Evolutionary conservation across 495 filamentous ascomycete genomes (phyloP).

Genomic region (Neurospora sublineolata): DNA sequence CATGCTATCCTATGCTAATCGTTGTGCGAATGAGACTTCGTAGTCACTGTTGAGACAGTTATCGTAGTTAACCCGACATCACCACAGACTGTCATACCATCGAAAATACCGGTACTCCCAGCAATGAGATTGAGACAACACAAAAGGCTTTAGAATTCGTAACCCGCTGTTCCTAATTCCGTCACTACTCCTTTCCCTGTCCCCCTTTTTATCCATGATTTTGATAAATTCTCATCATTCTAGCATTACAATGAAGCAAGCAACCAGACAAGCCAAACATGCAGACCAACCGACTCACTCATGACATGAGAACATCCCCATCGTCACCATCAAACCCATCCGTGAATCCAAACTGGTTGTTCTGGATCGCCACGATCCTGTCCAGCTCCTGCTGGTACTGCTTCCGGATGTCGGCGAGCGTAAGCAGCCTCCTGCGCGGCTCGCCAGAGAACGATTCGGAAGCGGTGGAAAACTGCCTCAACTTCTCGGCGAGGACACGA

Average conservation of each 20-base stretch:
- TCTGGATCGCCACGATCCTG: constrained; percentile 50
- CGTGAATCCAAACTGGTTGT: constrained; percentile 44
- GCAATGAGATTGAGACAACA: background rate
- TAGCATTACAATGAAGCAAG: background rate
- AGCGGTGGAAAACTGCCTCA: background rate
- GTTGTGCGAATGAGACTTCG: background rate
- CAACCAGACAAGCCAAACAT: background rate
- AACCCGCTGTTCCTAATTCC: background rate
- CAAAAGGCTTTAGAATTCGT: background rate
- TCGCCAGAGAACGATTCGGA: background rate
- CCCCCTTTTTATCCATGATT: background rate
- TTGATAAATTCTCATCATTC: background rate
- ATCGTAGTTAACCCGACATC: too few relatives aligned
- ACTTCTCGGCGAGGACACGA: background rate
- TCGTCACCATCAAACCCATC: background rate
- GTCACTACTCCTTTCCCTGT: background rate
- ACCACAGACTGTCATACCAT: background rate
- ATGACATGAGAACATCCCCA: background rate
- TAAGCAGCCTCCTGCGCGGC: constrained; percentile 53
- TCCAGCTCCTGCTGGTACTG: constrained; percentile 85
- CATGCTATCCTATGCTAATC: background rate
- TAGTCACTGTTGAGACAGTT: too few relatives aligned
- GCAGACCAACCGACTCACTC: background rate
- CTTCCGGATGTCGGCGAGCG: constrained; percentile 68
- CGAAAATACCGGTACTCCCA: background rate